phyloP scores from a whole-genome alignment of 768 basidiomycete genomes.

The Amanita subjunquillea region DNA sequence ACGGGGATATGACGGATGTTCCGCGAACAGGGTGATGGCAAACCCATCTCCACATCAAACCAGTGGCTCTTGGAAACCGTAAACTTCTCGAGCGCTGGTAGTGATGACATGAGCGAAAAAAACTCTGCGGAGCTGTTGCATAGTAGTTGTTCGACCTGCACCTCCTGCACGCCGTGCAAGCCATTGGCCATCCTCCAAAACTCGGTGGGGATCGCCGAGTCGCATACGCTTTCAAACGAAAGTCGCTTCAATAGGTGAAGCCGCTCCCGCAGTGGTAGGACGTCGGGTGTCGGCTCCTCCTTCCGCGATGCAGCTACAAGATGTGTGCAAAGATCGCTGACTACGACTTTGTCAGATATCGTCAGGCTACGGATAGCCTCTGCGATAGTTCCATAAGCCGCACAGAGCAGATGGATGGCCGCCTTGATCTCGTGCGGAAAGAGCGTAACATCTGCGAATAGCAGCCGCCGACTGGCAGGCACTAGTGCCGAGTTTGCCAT shows the following conservation, averaged over 20 bases:
- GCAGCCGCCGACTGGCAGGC: slow-evolving; percentile 16
- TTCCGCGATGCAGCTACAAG: no score
- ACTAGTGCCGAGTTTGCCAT: slow-evolving; percentile 18
- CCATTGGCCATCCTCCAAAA: slow-evolving; percentile 18
- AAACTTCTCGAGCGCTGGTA: slow-evolving; percentile 16
- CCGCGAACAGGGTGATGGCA: neutral
- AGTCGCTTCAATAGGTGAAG: slow-evolving; percentile 11
- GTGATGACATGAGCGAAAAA: slow-evolving; percentile 18
- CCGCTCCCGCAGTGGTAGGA: slow-evolving; percentile 7
- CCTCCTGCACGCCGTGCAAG: slow-evolving; percentile 15
- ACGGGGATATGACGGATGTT: neutral
- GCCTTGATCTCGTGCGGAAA: slow-evolving; percentile 14
- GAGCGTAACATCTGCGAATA: slow-evolving; percentile 20
- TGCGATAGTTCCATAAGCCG: slow-evolving; percentile 18
- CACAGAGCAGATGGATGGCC: slow-evolving; percentile 19
- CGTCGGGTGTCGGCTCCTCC: neutral
- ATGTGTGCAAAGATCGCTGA: neutral
- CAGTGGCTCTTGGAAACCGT: slow-evolving; percentile 18
- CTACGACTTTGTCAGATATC: slow-evolving; percentile 5
- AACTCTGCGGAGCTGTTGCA: slow-evolving; percentile 14
- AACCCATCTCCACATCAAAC: neutral
- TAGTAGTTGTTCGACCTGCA: slow-evolving; percentile 17
- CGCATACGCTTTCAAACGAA: slow-evolving; percentile 16
- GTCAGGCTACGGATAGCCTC: slow-evolving; percentile 14
- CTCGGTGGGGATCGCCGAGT: slow-evolving; percentile 14